Evolutionary conservation across 169 alveolate genomes (phyloP), one percentile per base, ranked within the genome.

Genomic region (Plasmodium gaboni): DNA sequence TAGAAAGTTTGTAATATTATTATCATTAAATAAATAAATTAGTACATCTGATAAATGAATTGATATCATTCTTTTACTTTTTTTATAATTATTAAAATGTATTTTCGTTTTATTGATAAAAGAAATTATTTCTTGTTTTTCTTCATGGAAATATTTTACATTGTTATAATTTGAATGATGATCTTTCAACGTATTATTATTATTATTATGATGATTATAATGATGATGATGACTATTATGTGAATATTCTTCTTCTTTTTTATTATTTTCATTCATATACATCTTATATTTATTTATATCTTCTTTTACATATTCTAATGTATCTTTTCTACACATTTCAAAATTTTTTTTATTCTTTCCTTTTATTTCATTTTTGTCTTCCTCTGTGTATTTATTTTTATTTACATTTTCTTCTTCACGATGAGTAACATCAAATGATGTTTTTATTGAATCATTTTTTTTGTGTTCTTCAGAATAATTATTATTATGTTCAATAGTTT

Each of bases 51-150:
- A 63, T 12, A 78, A 3, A 8, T 78, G 89, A 10, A 65, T 42
- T 0, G 89, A 78, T 64, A 78, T 17, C 89, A 78, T 78, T 24
- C 89, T 22, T 55, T 78, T 78, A 53, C 48, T 78, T 69, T 69
- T 46, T 65, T 65, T 78, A 59, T 78, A 46, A 78, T 78, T 65
- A 78, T 78, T 78, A 24, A 78, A 15, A 78, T 78, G 76, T 13
- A 78, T 28, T 42, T 78, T 78, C 2, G 44, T 57, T 42, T 78
- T 78, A 10, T 67, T 55, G 1, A 78, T n/a, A 32, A 78, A 78
- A 24, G 42, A 10, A 0, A 78, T 65, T 1, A 65, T 10, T 78
- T 78, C 89, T 50, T 78, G 44, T 26, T 48, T 78, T 9, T 64
- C 63, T 64, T 42, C 76, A 19, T 57, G 57, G 19, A 9, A 13